Conservation (phyloP, 208 protist genomes). For the Acanthamoeba royreba region DNA sequence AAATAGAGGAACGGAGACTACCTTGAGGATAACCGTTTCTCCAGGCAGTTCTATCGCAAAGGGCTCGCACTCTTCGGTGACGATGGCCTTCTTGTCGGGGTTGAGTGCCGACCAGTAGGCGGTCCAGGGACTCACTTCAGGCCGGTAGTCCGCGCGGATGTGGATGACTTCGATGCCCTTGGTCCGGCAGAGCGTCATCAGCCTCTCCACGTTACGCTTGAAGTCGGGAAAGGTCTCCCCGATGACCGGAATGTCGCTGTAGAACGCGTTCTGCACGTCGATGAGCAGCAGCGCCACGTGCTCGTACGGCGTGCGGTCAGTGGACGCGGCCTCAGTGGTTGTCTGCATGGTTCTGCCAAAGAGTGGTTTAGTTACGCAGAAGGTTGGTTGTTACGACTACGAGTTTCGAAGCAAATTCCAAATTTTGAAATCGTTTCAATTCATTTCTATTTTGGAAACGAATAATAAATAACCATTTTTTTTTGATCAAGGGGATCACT, state of each 20-base stretch:
- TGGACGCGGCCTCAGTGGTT: too few species aligned
- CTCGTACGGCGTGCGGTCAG: too few species aligned
- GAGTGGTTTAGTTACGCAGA: too few species aligned
- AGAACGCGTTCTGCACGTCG: neutral
- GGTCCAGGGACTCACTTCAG: neutral
- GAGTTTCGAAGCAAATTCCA: too few species aligned
- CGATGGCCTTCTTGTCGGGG: neutral
- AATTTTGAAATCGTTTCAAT: too few species aligned
- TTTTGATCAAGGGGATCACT: too few species aligned
- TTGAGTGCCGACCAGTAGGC: neutral
- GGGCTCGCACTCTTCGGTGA: neutral
- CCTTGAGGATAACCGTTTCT: neutral
- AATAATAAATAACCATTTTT: too few species aligned
- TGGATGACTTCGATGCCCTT: neutral
- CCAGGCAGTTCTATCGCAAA: neutral
- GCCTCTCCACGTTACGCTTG: neutral
- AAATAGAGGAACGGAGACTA: neutral
- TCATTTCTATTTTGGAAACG: too few species aligned
- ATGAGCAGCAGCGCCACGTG: neutral
- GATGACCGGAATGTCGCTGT: neutral
- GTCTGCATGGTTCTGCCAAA: too few species aligned
- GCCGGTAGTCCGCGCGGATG: neutral
- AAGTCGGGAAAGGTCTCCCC: neutral
- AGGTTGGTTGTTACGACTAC: too few species aligned
- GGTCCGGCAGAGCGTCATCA: neutral